These are phyloP conservation scores for Neotropicomus parvogracilis DNA, from an alignment of 1,284 basidiomycete species.

Conservation along the genomic window DNA sequence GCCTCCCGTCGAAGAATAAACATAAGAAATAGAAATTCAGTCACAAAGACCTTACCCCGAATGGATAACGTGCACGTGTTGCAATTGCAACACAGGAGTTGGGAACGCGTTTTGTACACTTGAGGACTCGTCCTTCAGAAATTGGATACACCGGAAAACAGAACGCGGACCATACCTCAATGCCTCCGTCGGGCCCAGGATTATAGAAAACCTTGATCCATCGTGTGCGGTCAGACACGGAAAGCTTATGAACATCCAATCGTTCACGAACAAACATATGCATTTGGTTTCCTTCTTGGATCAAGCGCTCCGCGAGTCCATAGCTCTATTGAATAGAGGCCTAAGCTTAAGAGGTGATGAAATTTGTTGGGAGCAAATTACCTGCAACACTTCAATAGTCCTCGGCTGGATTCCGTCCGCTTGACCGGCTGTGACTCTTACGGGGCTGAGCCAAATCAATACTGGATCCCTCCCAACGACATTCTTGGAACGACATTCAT, in stretches of 20 bases:
- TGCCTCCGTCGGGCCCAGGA: not conserved
- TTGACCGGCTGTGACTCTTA: not conserved
- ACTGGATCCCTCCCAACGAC: too few species aligned
- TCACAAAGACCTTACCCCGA: conserved; percentile 43
- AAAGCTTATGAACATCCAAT: too few species aligned
- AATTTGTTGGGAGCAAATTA: not conserved
- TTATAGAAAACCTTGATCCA: not conserved
- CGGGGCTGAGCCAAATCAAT: too few species aligned
- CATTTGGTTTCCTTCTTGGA: not conserved
- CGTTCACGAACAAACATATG: not conserved
- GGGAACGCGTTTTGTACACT: conserved; percentile 56
- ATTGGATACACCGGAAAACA: not conserved
- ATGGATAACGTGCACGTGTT: conserved; percentile 56
- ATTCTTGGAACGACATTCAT: not conserved
- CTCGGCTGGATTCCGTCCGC: not conserved
- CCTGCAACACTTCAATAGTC: not conserved
- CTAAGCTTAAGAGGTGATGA: too few species aligned
- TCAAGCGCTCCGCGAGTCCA: not conserved
- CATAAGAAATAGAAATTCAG: not conserved
- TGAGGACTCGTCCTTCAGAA: not conserved
- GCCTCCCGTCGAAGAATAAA: not conserved
- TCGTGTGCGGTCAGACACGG: too few species aligned
- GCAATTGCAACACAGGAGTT: conserved; percentile 10
- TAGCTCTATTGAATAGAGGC: not conserved
- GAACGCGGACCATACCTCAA: conserved; percentile 7